Evolutionary conservation across 164 flowering plant species (phyloP), one percentile per base, ranked within the genome.

Genomic region (Umbellularia californica): DNA sequence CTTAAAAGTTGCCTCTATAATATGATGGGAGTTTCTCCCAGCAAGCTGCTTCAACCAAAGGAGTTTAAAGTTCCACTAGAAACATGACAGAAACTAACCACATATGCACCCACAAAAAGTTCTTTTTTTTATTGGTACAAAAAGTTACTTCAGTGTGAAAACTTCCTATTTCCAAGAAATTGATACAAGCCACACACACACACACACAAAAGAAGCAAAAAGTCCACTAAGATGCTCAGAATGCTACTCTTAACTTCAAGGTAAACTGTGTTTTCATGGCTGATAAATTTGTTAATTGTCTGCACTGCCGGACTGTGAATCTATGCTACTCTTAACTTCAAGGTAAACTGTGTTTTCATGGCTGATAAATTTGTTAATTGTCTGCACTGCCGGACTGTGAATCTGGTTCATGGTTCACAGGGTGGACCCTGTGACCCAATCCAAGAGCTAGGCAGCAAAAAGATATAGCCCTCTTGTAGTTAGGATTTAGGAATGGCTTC

Each of bases 1-100:
- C 83, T 96, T 96, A 82, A 94, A 96, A 50, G 98, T 92, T 76
- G 99, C 99, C 85, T 96, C 99, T 76, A 96, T 90, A 25, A 96
- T 96, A 77, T 96, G 99, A 76, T 96, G 99, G 71, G 99, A 96
- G 79, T 94, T 96, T 79, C 80, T 91, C 74, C 99, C 99, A 76
- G 95, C 94, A 84, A 94, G 97, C 99, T 96, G 86, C 63, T 9
- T 41, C 62, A 72, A 63, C 30, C 52, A 7, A 58, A 69, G 22
- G 17, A 15, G n/a, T 67, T 27, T 33, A 11, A 41, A 51, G 25
- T 7, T 47, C 9, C 60, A 55, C 3, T 55, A 55, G n/a, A 55
- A 20, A 15, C 17, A 15, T 17, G n/a, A 55, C 60, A 55, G 71
- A 28, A 35, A 47, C 47, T 15, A 6, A 69, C 51, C 41, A 41